Base-by-base conservation (phyloP, 805 yeast genomes). In the Wickerhamomyces kurtzmanii region DNA sequence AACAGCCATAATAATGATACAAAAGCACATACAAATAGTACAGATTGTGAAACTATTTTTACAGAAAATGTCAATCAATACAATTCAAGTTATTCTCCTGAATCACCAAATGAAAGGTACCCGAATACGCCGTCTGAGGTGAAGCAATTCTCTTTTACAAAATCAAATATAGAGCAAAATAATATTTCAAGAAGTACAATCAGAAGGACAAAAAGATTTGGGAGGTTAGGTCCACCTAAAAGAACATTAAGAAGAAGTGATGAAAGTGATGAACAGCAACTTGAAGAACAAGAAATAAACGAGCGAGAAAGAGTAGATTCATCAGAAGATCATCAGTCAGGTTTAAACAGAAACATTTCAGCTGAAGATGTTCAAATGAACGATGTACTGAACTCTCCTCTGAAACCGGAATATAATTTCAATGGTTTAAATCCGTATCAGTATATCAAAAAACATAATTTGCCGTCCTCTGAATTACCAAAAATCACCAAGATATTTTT, bases 341-440 rank as follows among this genome's bases (percentile, higher is more conserved):
- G 14, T 19, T n/a, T 8, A 17, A 23, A 12, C 19, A 30, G n/a
- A 24, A 36, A 10, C 31, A 31, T 20, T 26, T 40, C 15, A 32
- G 26, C 21, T 22, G 40, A 42, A 13, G 51, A 50, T 28, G 38
- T 40, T 6, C 47, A 42, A 6, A 39, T 43, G 46, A 29, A 23
- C 21, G 44, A 35, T 26, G 32, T 25, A 4, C 27, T 3, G 17
- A 23, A 6, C 20, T 15, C 12, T 16, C 22, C 10, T 6, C 17
- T 12, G 19, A 15, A 7, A 27, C 14, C 8, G 3, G 12, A 9
- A 14, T 22, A 41, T 23, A 56, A 57, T 13, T 55, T 59, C 39
- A 59, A 56, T 24, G 56, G 55, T 6, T 37, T 58, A 29, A 60
- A 58, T 33, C 65, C 65, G 8, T 55, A 56, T 22, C 62, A 59